Evolutionary conservation across 306 rosid genomes (phyloP), one percentile per base, ranked within the genome.

Genomic region (Betula pendula): DNA sequence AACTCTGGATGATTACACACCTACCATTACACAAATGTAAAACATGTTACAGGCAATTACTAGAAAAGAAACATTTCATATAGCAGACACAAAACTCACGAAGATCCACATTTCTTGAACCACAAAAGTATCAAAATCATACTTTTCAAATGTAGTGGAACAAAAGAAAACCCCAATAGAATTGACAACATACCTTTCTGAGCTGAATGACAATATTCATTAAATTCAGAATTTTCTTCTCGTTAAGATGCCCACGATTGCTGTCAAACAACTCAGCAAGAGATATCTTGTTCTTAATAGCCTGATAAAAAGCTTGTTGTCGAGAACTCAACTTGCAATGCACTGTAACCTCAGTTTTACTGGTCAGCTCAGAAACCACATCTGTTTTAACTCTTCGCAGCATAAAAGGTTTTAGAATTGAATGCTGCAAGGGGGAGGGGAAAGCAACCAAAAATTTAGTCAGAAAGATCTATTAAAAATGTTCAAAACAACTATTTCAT

Each of bases 1-100:
- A 92, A 84, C 81, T 95, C 99, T 22, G 99, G 99, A 85, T 95
- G 99, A 84, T 95, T 95, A 90, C 99, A 95, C 24, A 95, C 99
- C 99, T 95, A 79, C 43, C 88, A 88, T 66, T 52, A 75, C 75
- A 40, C 20, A 79, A 80, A 70, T 60, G 62, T 27, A 79, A 70
- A 14, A 75, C 77, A 79, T 75, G 68, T 73, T 63, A 79, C 17
- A 48, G 69, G 73, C 76, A 47, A 63, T 25, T 67, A 74, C 38
- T 51, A 35, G 13, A 47, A 53, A 43, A 20, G 52, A 77, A 56
- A 56, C 22, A 48, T 29, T 38, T 55, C 74, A 59, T 55, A 43
- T 22, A 0, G 20, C 71, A 78, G n/a, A 72, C 44, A 52, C 35
- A 68, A 79, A 75, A 35, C 48, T 58, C 31, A 35, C 17, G 9